Evolutionary conservation across 768 basidiomycete species (phyloP).

Genomic region (Cubamyces sp.): DNA sequence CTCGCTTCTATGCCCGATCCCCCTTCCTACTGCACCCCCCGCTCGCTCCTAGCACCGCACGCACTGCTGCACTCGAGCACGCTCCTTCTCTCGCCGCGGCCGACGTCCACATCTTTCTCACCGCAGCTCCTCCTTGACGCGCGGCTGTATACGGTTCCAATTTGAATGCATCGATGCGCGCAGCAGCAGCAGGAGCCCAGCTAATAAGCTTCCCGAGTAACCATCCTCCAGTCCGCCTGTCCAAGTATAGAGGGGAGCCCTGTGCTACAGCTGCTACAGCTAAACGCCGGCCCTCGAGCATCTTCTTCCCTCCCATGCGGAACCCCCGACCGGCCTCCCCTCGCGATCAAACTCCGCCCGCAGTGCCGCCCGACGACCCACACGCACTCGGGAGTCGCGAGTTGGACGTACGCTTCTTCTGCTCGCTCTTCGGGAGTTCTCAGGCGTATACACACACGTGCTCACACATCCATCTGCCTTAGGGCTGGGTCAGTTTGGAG

Average conservation of each 20-base stretch:
- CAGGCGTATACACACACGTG: no score
- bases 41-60: not conserved
- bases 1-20: slow-evolving; percentile 7
- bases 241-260: not conserved
- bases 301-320: slow-evolving; percentile 10
- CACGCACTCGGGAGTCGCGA: no score
- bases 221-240: not conserved
- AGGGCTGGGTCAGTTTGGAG: no score
- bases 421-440: no score
- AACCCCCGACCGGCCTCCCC: slow-evolving; percentile 3
- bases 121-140: slow-evolving; percentile 5
- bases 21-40: not conserved
- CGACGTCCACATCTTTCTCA: not conserved
- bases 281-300: slow-evolving; percentile 2
- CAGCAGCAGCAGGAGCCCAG: no score
- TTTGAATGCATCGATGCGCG: no score
- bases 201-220: no score
- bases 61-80: not conserved
- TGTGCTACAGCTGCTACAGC: not conserved
- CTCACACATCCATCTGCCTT: no score
- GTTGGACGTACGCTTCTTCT: no score
- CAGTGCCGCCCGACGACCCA: not conserved
- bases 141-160: not conserved
- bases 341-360: slow-evolving; percentile 7
- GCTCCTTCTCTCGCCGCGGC: not conserved